Percentiles rank a stretch among this genome's conserved stretches.
These are phyloP conservation scores for Somion occarium DNA, from an alignment of 1,284 basidiomycete species.

Conservation along the genomic window DNA sequence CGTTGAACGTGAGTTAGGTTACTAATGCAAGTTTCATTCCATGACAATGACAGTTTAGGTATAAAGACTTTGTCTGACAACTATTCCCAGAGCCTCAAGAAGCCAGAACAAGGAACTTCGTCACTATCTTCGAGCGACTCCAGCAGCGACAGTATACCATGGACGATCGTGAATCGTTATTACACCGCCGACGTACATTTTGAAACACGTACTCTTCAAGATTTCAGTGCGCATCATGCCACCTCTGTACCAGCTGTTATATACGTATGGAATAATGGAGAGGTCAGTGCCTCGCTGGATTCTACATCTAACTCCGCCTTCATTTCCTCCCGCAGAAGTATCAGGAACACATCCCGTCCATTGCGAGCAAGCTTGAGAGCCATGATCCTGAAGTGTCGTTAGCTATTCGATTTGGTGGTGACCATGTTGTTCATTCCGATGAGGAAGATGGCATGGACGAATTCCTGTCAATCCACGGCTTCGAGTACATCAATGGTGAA, in stretches of 20 bases:
- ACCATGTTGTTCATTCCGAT: conserved; percentile 15
- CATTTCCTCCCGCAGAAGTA: conserved; percentile 36
- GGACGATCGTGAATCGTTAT: conserved; percentile 83
- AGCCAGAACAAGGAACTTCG: background rate
- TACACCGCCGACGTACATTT: conserved; percentile 79
- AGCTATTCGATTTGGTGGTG: conserved; percentile 48
- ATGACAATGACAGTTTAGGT: conserved; percentile 12
- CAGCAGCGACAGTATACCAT: conserved; percentile 42
- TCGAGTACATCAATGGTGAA: conserved; percentile 63
- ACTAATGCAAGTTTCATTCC: conserved; percentile 15
- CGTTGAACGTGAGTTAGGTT: conserved; percentile 40
- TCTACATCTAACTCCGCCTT: conserved; percentile 8
- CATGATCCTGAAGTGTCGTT: conserved; percentile 66
- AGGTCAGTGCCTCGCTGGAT: conserved; percentile 56
- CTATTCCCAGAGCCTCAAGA: conserved; percentile 12
- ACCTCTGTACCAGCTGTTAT: conserved; percentile 65
- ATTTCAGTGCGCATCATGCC: conserved; percentile 24
- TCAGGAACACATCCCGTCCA: conserved; percentile 43
- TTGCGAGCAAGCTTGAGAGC: conserved; percentile 41
- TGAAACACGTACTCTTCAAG: conserved; percentile 26
- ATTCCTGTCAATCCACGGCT: conserved; percentile 61
- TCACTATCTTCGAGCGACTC: conserved; percentile 11
- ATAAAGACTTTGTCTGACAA: conserved; percentile 20
- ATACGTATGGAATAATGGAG: conserved; percentile 61
- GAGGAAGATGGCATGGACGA: conserved; percentile 55